Base-by-base conservation (phyloP, 345 rosid species). In the Erodium maritimum region DNA sequence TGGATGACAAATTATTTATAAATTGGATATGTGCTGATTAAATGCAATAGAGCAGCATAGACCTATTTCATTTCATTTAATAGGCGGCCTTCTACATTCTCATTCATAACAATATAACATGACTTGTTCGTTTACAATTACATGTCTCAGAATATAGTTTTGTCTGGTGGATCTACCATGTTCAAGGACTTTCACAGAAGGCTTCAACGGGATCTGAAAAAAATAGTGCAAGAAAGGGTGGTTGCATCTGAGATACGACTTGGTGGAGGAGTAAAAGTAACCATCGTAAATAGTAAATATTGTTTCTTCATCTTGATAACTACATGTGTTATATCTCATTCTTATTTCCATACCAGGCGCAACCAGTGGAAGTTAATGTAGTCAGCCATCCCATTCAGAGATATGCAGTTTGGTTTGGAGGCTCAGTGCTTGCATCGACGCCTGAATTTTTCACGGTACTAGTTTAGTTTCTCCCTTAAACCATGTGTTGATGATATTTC, bases 351-450 rank as follows among this genome's bases (percentile, higher is more conserved):
- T 53, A n/a, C 56, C 69, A 93, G 99, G 73, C 95, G 24, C 88
- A 83, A 55, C 97, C 99, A 8, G 85, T 93, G 73, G 95, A 93
- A 76, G 99, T 93, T 57, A 87, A 93, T 69, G 97, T 93, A 1
- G 86, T 89, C 71, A 93, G 96, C 74, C 91, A 89, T 65, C 90
- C 99, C 59, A 87, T 93, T 63, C 99, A 93, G 73, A 83, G 79
- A 71, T 93, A 79, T 76, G 99, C 99, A 0, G 99, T 93, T 65
- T 93, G 99, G 99, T 93, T 93, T 73, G 99, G 96, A 45, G 97
- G 99, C 72, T 93, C 99, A 48, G 95, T 93, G 62, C 94, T 93
- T 56, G 96, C 94, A 61, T 93, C 99, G 33, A 93, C 99, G 22
- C 97, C 95, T 19, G 99, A 93, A 80, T 93, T 89, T 79, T 93